Base-by-base conservation (phyloP, 305 asterid species). In the Caryopteris hybrid region DNA sequence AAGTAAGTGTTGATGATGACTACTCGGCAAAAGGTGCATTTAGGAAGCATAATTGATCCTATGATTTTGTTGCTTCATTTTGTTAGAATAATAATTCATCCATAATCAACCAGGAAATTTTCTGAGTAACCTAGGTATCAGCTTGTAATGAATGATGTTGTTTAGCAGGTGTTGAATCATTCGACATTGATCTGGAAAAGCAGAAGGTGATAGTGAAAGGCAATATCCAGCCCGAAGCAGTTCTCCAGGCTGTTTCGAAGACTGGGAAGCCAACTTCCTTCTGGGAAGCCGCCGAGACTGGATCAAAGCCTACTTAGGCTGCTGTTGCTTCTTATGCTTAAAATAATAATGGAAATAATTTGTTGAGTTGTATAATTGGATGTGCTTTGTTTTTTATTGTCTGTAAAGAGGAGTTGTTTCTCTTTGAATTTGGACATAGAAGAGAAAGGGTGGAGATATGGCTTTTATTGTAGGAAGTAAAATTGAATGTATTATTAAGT, bases 151-250 rank as follows among this genome's bases (percentile, higher is more conserved):
- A 50, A n/a, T n/a, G n/a, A n/a, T 7, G 5, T 53, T 57, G 36
- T 57, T 27, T 58, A 25, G 51, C 80, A 91, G 96, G 97, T 31
- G 95, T 91, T 43, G 96, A 87, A 62, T 84, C 93, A 11, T 88
- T 68, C 51, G 90, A 91, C 82, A 84, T 91, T 58, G 83, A 91
- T 81, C 13, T 88, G 22, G 76, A 91, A 74, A 81, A 83, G 83
- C 97, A 91, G 72, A 91, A 88, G 71, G 96, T 91, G 78, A 88
- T 92, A 0, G 92, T 91, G 61, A 89, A 80, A 29, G 88, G 96
- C 51, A 85, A 88, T 61, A 87, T 88, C 58, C 71, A 81, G 66
- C 85, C 91, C 8, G 89, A 88, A 42, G 86, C 87, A 4, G 89
- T 91, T 64, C 78, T 88, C 18, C 85, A 87, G 70, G 83, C 93